phyloP scores from a whole-genome alignment of 352 stramenopile species.

The Globisporangium recalcitrans region DNA sequence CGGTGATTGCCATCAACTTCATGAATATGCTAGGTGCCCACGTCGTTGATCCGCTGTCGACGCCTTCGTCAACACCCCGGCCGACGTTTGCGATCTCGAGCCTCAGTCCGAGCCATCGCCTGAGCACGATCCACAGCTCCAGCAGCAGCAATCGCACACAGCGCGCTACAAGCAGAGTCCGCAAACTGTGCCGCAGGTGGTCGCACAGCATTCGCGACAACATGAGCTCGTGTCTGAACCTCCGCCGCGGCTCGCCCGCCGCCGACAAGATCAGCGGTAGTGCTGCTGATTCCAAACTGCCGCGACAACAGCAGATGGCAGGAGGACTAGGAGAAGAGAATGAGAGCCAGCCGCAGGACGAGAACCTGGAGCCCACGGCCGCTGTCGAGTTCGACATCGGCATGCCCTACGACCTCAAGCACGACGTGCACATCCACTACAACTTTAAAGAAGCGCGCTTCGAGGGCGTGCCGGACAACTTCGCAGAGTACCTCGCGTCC shows the following conservation, averaged over 20 bases:
- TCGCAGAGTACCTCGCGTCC: constrained; percentile 56
- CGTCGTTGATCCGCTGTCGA: not conserved
- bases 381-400: constrained; percentile 48
- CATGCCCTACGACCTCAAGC: constrained; percentile 65
- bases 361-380: constrained; percentile 23
- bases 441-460: constrained; percentile 84
- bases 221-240: constrained; percentile 37
- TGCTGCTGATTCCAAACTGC: not conserved
- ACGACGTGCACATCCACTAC: constrained; percentile 85
- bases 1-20: not conserved
- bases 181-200: constrained; percentile 1
- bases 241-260: constrained; percentile 3
- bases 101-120: not conserved
- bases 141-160: not conserved
- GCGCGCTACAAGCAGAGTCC: not conserved
- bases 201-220: constrained; percentile 11
- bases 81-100: constrained; percentile 15
- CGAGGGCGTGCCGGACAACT: constrained; percentile 80
- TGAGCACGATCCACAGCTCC: not conserved
- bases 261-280: not conserved
- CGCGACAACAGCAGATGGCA: not conserved
- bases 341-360: constrained; percentile 15
- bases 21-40: constrained; percentile 1
- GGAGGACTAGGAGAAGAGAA: not conserved
- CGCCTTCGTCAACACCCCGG: not conserved